phyloP scores from a whole-genome alignment of 495 filamentous ascomycete genomes.

The Neurospora sp. region DNA sequence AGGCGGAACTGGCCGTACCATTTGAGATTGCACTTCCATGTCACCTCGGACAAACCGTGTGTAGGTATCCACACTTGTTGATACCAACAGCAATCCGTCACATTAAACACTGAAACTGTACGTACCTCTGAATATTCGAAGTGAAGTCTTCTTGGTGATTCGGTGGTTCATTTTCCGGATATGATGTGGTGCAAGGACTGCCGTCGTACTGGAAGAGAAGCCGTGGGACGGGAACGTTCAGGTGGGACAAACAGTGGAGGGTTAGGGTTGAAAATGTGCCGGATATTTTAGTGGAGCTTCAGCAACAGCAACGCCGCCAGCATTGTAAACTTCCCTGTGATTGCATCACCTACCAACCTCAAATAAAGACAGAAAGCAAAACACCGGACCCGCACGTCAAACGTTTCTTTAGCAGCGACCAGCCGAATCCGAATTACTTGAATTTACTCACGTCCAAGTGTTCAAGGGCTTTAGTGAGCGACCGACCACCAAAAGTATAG shows the following conservation, averaged over 20 bases:
- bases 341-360: not conserved
- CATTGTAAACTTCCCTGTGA: not conserved
- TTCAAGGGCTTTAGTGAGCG: not conserved
- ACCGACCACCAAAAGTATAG: slow-evolving; percentile 8
- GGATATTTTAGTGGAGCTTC: not conserved
- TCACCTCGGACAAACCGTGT: not conserved
- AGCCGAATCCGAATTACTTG: not conserved
- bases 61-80: not conserved
- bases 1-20: not conserved
- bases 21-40: not conserved
- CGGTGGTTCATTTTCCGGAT: not conserved
- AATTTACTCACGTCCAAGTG: not conserved
- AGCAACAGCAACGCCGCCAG: not conserved
- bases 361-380: not conserved
- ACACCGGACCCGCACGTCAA: not conserved
- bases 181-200: not conserved
- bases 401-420: not conserved
- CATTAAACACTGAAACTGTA: not conserved
- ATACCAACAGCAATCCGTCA: not conserved
- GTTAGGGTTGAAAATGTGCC: not conserved
- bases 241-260: not conserved
- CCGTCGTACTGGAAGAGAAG: not conserved
- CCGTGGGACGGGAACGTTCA: not conserved
- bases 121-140: not conserved
- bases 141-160: not conserved